A percentile compares a stretch with the other conserved stretches of the same genome.
phyloP scores from a whole-genome alignment of 2,329 filamentous ascomycete species.

The Ascochyta fabae region DNA sequence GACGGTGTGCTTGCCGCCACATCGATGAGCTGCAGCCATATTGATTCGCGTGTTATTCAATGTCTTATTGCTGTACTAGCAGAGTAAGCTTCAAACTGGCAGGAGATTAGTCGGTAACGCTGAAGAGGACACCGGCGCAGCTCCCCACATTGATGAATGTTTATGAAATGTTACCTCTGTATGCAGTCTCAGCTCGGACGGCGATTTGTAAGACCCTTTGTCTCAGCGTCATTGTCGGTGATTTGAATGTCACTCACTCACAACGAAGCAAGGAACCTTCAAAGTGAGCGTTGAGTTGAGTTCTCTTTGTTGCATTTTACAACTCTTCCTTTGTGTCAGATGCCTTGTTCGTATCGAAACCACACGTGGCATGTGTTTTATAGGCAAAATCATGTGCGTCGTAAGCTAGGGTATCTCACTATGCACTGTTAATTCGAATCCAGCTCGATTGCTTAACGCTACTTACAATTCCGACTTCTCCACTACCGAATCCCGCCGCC shows the following conservation, averaged over 20 bases:
- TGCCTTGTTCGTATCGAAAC: too few species aligned
- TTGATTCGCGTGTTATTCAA: not conserved
- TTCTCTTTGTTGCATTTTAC: not conserved
- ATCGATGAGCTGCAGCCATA: slow-evolving; percentile 27
- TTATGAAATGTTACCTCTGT: too few species aligned
- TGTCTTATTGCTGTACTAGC: too few species aligned
- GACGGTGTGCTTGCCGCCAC: slow-evolving; percentile 41
- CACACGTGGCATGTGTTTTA: too few species aligned
- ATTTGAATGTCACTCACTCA: not conserved
- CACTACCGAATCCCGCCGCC: slow-evolving; percentile 18
- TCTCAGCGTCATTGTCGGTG: not conserved
- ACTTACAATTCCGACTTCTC: slow-evolving; percentile 49
- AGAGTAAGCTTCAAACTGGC: too few species aligned
- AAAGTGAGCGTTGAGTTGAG: not conserved
- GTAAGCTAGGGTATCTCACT: slow-evolving; percentile 42
- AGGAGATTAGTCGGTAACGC: too few species aligned
- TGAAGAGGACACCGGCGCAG: not conserved
- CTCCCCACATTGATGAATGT: not conserved
- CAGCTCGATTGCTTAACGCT: slow-evolving; percentile 18
- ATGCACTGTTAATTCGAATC: slow-evolving; percentile 28
- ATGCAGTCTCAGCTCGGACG: not conserved
- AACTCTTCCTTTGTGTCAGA: not conserved
- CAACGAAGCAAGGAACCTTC: not conserved
- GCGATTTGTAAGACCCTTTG: not conserved
- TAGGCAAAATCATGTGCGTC: slow-evolving; percentile 6